Percentiles rank a stretch among this genome's conserved stretches.
These are phyloP conservation scores for Elsinoe ampelina DNA, from an alignment of 2,329 filamentous ascomycete species.

Conservation along the genomic window DNA sequence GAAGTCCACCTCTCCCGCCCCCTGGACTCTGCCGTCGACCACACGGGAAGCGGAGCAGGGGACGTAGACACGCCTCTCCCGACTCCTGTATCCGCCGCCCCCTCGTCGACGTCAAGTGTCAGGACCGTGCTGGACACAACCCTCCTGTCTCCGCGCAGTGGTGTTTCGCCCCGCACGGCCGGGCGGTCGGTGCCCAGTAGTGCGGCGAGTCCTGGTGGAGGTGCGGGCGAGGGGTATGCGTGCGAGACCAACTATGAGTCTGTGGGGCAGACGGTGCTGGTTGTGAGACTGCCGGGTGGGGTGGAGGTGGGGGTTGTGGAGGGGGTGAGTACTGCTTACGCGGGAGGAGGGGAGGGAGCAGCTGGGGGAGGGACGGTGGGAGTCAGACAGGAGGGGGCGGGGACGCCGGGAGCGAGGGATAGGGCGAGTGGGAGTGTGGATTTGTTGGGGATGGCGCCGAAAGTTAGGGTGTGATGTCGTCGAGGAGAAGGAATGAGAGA, in stretches of 20 bases:
- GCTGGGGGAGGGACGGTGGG: background rate
- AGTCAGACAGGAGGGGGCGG: background rate
- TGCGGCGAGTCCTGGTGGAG: constrained; percentile 17
- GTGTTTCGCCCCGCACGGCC: constrained; percentile 15
- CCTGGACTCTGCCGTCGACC: no score
- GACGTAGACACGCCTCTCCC: background rate
- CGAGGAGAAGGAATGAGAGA: no score
- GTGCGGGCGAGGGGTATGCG: constrained; percentile 27
- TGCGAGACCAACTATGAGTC: constrained; percentile 77
- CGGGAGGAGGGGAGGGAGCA: background rate
- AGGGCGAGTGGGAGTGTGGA: constrained; percentile 9
- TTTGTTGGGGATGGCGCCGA: constrained; percentile 1
- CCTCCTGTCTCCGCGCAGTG: background rate
- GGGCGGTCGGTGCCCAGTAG: constrained; percentile 23
- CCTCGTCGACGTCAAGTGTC: background rate
- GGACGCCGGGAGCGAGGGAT: background rate
- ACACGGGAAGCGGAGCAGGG: background rate
- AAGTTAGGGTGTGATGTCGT: background rate
- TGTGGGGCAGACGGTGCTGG: constrained; percentile 64
- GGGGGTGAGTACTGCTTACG: constrained; percentile 21
- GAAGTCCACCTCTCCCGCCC: constrained; percentile 59
- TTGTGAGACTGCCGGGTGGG: constrained; percentile 60
- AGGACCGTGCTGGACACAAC: constrained; percentile 19
- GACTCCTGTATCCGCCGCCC: background rate
- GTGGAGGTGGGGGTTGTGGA: constrained; percentile 66